Evolutionary conservation across 78 protist genomes (phyloP).

Genomic region (Pelomyxa schiedti): DNA sequence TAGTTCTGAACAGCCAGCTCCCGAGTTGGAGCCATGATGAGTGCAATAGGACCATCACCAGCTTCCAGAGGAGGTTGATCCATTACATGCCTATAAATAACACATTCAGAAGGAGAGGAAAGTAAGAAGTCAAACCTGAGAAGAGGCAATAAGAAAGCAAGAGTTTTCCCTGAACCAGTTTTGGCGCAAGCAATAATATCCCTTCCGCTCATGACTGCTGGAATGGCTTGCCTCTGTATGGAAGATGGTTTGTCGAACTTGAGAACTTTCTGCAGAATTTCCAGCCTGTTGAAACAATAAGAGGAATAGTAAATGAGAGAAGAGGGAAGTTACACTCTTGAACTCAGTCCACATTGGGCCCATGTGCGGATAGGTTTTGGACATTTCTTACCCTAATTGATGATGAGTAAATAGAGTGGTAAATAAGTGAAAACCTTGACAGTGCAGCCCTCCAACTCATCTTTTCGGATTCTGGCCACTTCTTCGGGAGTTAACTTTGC

Average conservation of each 20-base stretch:
- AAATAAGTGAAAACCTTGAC: too few species aligned
- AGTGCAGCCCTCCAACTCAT: not conserved
- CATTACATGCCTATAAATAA: conserved; percentile 50
- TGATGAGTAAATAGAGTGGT: not conserved
- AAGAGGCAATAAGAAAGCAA: conserved; percentile 94
- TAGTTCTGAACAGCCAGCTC: conserved; percentile 91
- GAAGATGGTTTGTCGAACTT: conserved; percentile 76
- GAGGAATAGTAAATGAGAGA: not conserved
- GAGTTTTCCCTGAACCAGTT: conserved; percentile 92
- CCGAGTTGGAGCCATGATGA: conserved; percentile 92
- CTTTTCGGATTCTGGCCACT: not conserved
- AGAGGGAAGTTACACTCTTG: not conserved
- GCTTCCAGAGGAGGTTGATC: conserved; percentile 66
- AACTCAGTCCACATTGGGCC: conserved; percentile 70
- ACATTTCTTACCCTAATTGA: not conserved
- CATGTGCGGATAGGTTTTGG: conserved; percentile 83
- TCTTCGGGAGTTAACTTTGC: conserved; percentile 58
- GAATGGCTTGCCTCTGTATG: conserved; percentile 83
- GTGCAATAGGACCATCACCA: conserved; percentile 91
- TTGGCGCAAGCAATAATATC: conserved; percentile 78
- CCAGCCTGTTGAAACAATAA: not conserved
- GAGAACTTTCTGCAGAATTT: conserved; percentile 2
- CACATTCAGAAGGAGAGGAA: not conserved
- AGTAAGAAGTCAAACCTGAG: too few species aligned
- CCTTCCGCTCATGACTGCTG: conserved; percentile 81